Evolutionary conservation across 2,329 filamentous ascomycete genomes (phyloP).

Genomic region (Colletotrichum sp.): DNA sequence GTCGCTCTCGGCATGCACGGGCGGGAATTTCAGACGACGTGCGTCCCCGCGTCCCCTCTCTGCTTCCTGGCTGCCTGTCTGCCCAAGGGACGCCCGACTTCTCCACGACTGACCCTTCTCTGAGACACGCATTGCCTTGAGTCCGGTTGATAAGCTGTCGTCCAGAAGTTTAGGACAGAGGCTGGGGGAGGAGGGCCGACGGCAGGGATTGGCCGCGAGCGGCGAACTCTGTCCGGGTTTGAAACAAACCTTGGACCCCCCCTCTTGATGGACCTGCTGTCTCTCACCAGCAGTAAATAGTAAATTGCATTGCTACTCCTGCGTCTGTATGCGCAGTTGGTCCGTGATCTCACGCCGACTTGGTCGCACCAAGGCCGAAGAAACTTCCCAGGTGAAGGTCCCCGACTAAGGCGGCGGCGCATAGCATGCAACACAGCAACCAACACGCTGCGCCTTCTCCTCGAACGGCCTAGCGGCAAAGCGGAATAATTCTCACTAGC

Average conservation of each 20-base stretch:
- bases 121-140: slow-evolving; percentile 17
- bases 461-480: background rate
- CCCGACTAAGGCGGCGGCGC: background rate
- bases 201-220: background rate
- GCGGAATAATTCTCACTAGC: background rate
- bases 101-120: background rate
- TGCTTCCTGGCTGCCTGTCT: background rate
- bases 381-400: background rate
- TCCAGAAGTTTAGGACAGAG: slow-evolving; percentile 3
- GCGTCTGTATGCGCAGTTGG: background rate
- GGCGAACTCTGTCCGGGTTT: slow-evolving; percentile 12
- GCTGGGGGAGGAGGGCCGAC: background rate
- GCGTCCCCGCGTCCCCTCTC: background rate
- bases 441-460: background rate
- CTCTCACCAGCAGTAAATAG: background rate
- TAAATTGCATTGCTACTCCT: background rate
- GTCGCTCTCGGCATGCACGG: background rate
- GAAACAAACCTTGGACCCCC: slow-evolving; percentile 18
- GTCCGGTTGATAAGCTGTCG: slow-evolving; percentile 12
- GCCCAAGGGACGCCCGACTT: background rate
- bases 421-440: background rate
- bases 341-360: background rate
- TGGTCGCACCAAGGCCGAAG: background rate
- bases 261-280: background rate
- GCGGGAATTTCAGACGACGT: slow-evolving; percentile 7